A percentile compares a stretch with the other conserved stretches of the same genome.
phyloP scores from a whole-genome alignment of 371 early-diverging fungal genomes.

The Mucor racemosus region DNA sequence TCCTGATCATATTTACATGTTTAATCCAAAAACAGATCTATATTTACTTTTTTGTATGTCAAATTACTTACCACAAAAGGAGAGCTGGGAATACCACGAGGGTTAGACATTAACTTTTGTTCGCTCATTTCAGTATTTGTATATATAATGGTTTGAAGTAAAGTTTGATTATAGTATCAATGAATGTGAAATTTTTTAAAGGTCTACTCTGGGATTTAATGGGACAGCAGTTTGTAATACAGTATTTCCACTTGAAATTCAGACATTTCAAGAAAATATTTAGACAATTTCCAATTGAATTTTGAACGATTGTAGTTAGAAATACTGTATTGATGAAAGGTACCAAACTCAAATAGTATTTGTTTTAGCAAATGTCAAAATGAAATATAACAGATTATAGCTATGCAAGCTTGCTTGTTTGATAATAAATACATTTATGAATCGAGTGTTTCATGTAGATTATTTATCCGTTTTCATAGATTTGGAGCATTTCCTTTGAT shows the following conservation, averaged over 20 bases:
- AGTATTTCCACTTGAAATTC: too few relatives aligned
- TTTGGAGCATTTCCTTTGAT: too few relatives aligned
- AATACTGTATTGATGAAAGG: slow-evolving; percentile 3
- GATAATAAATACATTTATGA: too few relatives aligned
- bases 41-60: background rate
- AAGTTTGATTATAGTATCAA: background rate
- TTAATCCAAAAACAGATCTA: background rate
- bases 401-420: too few relatives aligned
- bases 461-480: too few relatives aligned
- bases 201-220: slow-evolving; percentile 3
- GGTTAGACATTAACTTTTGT: slow-evolving; percentile 73
- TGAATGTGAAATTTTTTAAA: slow-evolving; percentile 6
- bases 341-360: background rate
- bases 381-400: too few relatives aligned
- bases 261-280: too few relatives aligned
- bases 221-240: background rate
- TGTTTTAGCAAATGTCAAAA: too few relatives aligned
- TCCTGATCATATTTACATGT: slow-evolving; percentile 53
- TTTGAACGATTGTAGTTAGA: too few relatives aligned
- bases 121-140: slow-evolving; percentile 22
- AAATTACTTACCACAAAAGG: slow-evolving; percentile 83
- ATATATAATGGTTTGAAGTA: background rate
- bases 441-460: too few relatives aligned
- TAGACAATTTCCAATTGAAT: too few relatives aligned
- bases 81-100: slow-evolving; percentile 94